These are phyloP conservation scores for Diphasiastrum complanatum DNA, from an alignment of 83 land plant species.

Conservation along the genomic window DNA sequence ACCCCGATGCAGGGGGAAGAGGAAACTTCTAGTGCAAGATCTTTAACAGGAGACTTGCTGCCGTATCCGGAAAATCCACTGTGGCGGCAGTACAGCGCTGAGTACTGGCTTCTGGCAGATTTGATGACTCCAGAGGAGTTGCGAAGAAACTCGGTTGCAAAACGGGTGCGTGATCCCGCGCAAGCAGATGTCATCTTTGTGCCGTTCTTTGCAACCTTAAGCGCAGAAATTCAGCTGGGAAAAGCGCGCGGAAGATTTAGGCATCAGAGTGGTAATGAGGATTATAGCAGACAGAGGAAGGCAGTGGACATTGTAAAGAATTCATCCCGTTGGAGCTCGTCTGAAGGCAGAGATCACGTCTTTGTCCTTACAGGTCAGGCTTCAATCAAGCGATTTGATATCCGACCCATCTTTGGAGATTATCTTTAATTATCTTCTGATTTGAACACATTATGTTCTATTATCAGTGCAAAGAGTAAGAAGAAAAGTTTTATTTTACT, in stretches of 20 bases:
- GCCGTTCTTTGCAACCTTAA: slow-evolving; percentile 73
- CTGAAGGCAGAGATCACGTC: slow-evolving; percentile 81
- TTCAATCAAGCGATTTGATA: slow-evolving; percentile 17
- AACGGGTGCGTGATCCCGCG: slow-evolving; percentile 32
- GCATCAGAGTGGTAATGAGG: slow-evolving; percentile 52
- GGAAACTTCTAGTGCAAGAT: slow-evolving; percentile 8
- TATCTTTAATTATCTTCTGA: not conserved
- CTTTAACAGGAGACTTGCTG: slow-evolving; percentile 18
- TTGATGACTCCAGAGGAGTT: slow-evolving; percentile 33
- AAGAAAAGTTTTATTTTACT: not conserved
- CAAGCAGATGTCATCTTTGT: slow-evolving; percentile 82
- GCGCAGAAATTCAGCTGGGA: slow-evolving; percentile 79
- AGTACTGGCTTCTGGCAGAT: slow-evolving; percentile 79
- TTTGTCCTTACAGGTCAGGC: slow-evolving; percentile 58
- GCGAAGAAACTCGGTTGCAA: slow-evolving; percentile 36
- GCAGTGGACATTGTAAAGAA: slow-evolving; percentile 52
- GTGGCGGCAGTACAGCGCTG: slow-evolving; percentile 79
- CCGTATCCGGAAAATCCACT: slow-evolving; percentile 66
- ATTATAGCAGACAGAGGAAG: slow-evolving; percentile 58
- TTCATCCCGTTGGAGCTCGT: slow-evolving; percentile 53
- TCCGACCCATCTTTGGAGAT: not conserved
- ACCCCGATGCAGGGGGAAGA: slow-evolving; percentile 13
- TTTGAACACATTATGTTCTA: too few species aligned
- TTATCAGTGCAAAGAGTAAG: too few species aligned
- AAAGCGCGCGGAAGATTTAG: slow-evolving; percentile 43